These are phyloP conservation scores for Kuraishia hungarica DNA, from an alignment of 805 yeast genomes.

Conservation along the genomic window DNA sequence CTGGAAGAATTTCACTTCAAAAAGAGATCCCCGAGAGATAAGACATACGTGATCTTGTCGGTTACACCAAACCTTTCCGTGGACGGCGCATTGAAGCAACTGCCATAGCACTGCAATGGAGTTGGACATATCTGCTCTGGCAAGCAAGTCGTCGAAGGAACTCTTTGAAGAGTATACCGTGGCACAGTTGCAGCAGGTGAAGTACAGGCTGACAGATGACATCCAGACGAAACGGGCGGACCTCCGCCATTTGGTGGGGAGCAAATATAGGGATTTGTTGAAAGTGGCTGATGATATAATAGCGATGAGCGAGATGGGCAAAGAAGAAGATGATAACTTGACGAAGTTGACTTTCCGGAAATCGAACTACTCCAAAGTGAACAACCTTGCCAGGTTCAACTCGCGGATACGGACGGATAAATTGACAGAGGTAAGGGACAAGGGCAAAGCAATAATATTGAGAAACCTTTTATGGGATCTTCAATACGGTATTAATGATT, in stretches of 20 bases:
- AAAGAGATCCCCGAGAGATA: too few relatives aligned
- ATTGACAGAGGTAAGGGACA: conserved; percentile 6
- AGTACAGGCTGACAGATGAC: conserved; percentile 12
- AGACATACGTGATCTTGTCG: too few relatives aligned
- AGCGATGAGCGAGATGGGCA: conserved; percentile 20
- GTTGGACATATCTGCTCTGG: neutral
- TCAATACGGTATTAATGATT: conserved; percentile 3
- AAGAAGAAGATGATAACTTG: conserved; percentile 15
- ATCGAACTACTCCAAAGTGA: conserved; percentile 14
- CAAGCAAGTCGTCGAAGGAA: neutral
- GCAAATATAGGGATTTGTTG: conserved; percentile 25
- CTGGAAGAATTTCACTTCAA: too few relatives aligned
- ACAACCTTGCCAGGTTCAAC: conserved; percentile 13
- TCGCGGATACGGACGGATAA: conserved; percentile 2
- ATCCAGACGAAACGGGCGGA: conserved; percentile 14
- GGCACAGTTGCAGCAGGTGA: conserved; percentile 17
- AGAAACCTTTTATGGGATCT: conserved; percentile 19
- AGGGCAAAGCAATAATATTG: conserved; percentile 12
- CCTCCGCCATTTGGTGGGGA: conserved; percentile 22
- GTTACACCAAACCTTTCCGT: too few relatives aligned
- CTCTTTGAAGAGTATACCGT: conserved; percentile 16
- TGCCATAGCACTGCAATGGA: neutral
- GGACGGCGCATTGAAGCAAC: too few relatives aligned
- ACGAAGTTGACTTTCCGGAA: conserved; percentile 19
- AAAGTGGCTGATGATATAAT: conserved; percentile 28